Conservation (phyloP, 768 basidiomycete genomes). For the Mycena vitilis region DNA sequence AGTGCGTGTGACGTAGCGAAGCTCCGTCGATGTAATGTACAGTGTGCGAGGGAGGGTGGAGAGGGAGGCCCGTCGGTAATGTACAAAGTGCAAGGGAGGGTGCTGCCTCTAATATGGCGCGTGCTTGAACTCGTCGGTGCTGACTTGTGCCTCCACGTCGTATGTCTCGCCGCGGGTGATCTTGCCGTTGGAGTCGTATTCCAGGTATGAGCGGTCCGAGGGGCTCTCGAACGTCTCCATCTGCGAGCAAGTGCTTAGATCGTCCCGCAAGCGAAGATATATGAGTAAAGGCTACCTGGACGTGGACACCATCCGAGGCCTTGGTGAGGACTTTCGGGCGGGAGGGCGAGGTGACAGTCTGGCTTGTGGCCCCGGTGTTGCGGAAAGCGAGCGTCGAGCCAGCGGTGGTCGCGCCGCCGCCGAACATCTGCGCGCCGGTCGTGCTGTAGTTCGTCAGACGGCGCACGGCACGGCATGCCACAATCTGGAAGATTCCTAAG, state of each 20-base stretch:
- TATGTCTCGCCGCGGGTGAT: slow-evolving; percentile 56
- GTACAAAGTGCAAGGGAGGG: slow-evolving; percentile 13
- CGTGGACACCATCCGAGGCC: slow-evolving; percentile 54
- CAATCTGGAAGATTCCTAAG: slow-evolving; percentile 48
- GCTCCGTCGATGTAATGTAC: neutral
- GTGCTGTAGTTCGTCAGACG: slow-evolving; percentile 61
- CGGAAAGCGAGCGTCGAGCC: slow-evolving; percentile 74
- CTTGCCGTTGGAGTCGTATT: slow-evolving; percentile 71
- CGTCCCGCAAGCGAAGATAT: neutral
- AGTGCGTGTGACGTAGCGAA: slow-evolving; percentile 3
- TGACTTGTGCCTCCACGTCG: slow-evolving; percentile 71
- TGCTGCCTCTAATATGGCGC: slow-evolving; percentile 52
- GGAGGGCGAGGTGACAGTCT: slow-evolving; percentile 38
- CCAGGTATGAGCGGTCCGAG: slow-evolving; percentile 55
- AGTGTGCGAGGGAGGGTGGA: too few species aligned
- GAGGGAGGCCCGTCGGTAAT: neutral
- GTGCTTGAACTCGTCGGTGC: slow-evolving; percentile 73
- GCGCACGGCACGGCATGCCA: slow-evolving; percentile 61
- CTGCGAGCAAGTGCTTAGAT: slow-evolving; percentile 48
- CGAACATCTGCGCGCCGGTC: slow-evolving; percentile 33
- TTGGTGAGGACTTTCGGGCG: slow-evolving; percentile 63
- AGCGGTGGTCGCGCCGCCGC: slow-evolving; percentile 52
- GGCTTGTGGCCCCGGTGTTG: slow-evolving; percentile 44
- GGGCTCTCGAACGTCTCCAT: slow-evolving; percentile 74
- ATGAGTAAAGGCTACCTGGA: slow-evolving; percentile 45